A percentile compares a stretch with the other conserved stretches of the same genome.
Evolutionary conservation across 83 land plant species (phyloP).

Genomic region (Thuja plicata): DNA sequence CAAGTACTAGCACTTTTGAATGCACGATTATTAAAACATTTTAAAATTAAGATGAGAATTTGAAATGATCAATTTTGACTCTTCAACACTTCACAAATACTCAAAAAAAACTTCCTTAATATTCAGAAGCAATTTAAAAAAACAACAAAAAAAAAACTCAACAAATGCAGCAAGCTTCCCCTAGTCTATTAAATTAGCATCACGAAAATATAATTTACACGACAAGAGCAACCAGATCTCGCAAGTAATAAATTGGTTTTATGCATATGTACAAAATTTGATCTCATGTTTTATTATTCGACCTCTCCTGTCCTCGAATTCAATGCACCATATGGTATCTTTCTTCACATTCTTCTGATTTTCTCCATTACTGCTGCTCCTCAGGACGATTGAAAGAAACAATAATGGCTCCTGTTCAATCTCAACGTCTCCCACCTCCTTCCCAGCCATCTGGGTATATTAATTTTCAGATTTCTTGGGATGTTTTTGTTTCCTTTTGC

Average conservation of each 20-base stretch:
- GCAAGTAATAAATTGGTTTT: neutral
- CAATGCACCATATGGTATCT: neutral
- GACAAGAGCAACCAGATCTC: neutral
- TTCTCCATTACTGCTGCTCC: neutral
- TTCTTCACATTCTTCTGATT: neutral
- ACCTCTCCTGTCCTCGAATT: neutral
- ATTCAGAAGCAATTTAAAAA: no score
- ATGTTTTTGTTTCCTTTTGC: neutral
- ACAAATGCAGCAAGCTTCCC: no score
- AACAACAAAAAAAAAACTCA: no score
- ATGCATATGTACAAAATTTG: neutral
- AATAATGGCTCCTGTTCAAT: slow-evolving; percentile 54
- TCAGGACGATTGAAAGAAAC: neutral
- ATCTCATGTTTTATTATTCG: neutral
- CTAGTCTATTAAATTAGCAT: no score
- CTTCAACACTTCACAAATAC: no score
- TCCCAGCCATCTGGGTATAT: slow-evolving; percentile 73
- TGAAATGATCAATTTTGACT: no score
- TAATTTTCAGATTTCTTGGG: neutral
- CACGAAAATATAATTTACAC: neutral
- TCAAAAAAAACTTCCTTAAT: no score
- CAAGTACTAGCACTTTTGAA: no score
- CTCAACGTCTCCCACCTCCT: slow-evolving; percentile 49
- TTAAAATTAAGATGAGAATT: no score
- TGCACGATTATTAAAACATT: no score